phyloP scores from a whole-genome alignment of 129 eudicot genomes.

The Kitagawia praeruptora region DNA sequence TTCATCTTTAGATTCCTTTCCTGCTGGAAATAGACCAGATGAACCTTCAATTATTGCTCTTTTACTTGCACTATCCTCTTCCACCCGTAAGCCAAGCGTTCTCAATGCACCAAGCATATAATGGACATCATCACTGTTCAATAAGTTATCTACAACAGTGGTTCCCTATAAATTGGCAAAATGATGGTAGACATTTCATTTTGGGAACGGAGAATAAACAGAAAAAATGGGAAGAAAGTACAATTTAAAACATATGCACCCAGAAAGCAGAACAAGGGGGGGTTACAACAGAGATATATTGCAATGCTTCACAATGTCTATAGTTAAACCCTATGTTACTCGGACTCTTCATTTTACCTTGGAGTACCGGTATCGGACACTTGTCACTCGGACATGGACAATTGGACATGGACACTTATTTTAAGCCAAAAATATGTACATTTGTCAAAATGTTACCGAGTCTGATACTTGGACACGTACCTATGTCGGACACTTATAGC shows the following conservation, averaged over 20 bases:
- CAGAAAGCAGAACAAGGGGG: not conserved
- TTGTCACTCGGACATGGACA: too few species aligned
- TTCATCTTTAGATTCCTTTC: slow-evolving; percentile 64
- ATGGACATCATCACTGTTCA: slow-evolving; percentile 89
- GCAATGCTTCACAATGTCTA: not conserved
- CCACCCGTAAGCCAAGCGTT: slow-evolving; percentile 77
- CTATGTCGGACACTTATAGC: too few species aligned
- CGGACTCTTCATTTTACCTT: too few species aligned
- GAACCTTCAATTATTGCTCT: slow-evolving; percentile 81
- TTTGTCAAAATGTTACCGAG: too few species aligned
- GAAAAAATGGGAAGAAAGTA: not conserved
- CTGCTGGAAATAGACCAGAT: slow-evolving; percentile 82
- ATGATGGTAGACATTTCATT: not conserved
- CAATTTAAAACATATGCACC: not conserved
- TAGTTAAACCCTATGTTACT: not conserved
- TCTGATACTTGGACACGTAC: too few species aligned
- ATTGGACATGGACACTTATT: too few species aligned
- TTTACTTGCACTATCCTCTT: slow-evolving; percentile 56
- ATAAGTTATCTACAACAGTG: slow-evolving; percentile 80
- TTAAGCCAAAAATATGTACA: too few species aligned
- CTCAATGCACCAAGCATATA: slow-evolving; percentile 92
- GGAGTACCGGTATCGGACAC: too few species aligned
- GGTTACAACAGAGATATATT: not conserved
- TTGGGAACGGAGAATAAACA: not conserved
- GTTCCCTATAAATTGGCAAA: slow-evolving; percentile 63